These are phyloP conservation scores for Candida namnaoensis DNA, from an alignment of 805 yeast genomes.

Conservation along the genomic window DNA sequence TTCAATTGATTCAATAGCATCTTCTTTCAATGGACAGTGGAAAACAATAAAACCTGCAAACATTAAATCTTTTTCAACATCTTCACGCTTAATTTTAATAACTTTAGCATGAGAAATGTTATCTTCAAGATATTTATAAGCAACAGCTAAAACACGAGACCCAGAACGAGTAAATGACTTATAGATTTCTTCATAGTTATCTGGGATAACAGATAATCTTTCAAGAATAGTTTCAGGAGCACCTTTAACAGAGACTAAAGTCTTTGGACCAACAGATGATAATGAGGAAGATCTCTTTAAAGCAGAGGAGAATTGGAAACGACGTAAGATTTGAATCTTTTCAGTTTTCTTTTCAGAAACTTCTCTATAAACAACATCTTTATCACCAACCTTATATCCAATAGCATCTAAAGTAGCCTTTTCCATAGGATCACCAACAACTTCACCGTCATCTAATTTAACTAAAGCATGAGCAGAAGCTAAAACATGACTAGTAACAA, in stretches of 20 bases:
- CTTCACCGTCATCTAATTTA: conserved; percentile 88
- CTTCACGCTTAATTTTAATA: conserved; percentile 60
- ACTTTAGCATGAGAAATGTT: conserved; percentile 39
- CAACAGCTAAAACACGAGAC: conserved; percentile 93
- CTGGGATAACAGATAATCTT: conserved; percentile 68
- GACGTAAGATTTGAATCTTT: conserved; percentile 69
- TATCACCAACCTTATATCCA: conserved; percentile 73
- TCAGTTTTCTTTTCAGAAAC: conserved; percentile 22
- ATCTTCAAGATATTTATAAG: conserved; percentile 62
- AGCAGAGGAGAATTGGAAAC: conserved; percentile 96
- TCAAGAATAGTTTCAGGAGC: conserved; percentile 92
- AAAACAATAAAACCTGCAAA: conserved; percentile 94
- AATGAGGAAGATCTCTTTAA: conserved; percentile 91
- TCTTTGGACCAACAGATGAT: conserved; percentile 46
- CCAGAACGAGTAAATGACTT: conserved; percentile 92
- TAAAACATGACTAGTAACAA: conserved; percentile 57
- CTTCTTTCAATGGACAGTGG: conserved; percentile 94
- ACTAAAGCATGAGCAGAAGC: conserved; percentile 98
- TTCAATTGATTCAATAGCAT: conserved; percentile 81
- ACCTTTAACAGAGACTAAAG: conserved; percentile 87
- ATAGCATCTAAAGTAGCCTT: conserved; percentile 88
- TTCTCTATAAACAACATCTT: conserved; percentile 57
- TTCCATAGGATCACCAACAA: conserved; percentile 99
- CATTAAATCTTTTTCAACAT: conserved; percentile 61
- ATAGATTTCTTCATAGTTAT: conserved; percentile 72